Conservation (phyloP, 225 moss, liverwort and hornwort genomes). For the Ulota crispa region DNA sequence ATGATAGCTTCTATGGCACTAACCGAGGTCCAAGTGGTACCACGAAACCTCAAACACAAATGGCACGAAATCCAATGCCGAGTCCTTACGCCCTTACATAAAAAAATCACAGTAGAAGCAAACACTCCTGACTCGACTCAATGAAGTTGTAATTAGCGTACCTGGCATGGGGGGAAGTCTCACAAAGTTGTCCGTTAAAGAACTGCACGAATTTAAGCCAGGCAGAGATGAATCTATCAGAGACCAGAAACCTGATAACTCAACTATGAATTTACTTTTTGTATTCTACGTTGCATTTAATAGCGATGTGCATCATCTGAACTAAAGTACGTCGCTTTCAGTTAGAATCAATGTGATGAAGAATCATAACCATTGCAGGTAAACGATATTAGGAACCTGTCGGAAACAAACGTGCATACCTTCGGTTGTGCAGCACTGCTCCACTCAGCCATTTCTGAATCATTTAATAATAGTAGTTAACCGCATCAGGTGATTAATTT, state of each 20-base stretch:
- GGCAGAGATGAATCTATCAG: background rate
- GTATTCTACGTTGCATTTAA: background rate
- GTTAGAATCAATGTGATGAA: background rate
- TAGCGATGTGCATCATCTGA: background rate
- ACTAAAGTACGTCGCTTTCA: background rate
- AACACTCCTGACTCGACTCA: background rate
- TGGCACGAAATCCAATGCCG: slow-evolving; percentile 44
- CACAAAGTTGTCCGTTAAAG: background rate
- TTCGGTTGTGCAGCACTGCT: background rate
- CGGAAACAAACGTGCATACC: background rate
- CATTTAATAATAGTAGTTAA: background rate
- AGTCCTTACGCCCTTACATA: slow-evolving; percentile 54
- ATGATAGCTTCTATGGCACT: slow-evolving; percentile 46
- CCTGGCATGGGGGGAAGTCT: background rate
- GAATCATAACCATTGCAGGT: background rate
- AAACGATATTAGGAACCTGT: background rate
- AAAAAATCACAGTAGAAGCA: background rate
- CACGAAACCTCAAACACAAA: slow-evolving; percentile 55
- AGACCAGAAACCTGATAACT: background rate
- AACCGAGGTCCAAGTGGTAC: slow-evolving; percentile 30
- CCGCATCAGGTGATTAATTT: background rate
- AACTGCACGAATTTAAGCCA: slow-evolving; percentile 13
- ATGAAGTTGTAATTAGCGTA: slow-evolving; percentile 2
- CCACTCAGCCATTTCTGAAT: background rate
- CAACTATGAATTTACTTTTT: background rate